Evolutionary conservation across 371 early-diverging fungal genomes (phyloP).

Genomic region (Nematocida major): DNA sequence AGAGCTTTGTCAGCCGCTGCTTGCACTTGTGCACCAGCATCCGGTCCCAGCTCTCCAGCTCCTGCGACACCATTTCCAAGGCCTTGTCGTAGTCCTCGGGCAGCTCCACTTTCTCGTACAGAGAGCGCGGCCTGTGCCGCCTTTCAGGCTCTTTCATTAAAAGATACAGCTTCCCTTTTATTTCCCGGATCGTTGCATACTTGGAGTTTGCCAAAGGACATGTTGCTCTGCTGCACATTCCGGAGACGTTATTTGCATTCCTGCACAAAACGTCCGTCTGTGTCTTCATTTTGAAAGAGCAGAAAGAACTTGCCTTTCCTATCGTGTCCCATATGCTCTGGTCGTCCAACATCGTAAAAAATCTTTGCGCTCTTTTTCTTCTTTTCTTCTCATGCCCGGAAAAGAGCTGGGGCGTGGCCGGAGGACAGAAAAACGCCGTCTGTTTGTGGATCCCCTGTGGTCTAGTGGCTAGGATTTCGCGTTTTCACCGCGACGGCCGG

Average conservation of each 20-base stretch:
- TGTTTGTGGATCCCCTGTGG: slow-evolving; percentile 47
- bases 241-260: slow-evolving; percentile 93
- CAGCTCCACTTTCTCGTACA: slow-evolving; percentile 87
- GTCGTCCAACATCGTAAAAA: slow-evolving; percentile 56
- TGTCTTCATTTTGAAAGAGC: slow-evolving; percentile 68
- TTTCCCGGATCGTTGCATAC: slow-evolving; percentile 92
- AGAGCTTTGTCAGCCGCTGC: slow-evolving; percentile 87
- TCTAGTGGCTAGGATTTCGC: slow-evolving; percentile 55
- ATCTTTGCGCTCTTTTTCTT: not conserved
- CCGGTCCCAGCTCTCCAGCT: slow-evolving; percentile 81
- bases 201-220: slow-evolving; percentile 94
- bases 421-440: not conserved
- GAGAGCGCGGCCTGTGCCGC: slow-evolving; percentile 80
- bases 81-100: slow-evolving; percentile 83
- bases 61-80: slow-evolving; percentile 79
- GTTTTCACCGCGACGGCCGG: slow-evolving; percentile 59
- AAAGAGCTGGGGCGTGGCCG: not conserved
- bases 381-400: not conserved
- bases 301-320: slow-evolving; percentile 52
- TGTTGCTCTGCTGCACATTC: slow-evolving; percentile 84
- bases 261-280: slow-evolving; percentile 76
- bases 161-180: slow-evolving; percentile 68
- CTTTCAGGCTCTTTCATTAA: slow-evolving; percentile 88
- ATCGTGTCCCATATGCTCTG: slow-evolving; percentile 62
- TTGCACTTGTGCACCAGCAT: slow-evolving; percentile 89